Conservation (phyloP, 73 alveolate genomes). For the Blepharisma japonicum region DNA sequence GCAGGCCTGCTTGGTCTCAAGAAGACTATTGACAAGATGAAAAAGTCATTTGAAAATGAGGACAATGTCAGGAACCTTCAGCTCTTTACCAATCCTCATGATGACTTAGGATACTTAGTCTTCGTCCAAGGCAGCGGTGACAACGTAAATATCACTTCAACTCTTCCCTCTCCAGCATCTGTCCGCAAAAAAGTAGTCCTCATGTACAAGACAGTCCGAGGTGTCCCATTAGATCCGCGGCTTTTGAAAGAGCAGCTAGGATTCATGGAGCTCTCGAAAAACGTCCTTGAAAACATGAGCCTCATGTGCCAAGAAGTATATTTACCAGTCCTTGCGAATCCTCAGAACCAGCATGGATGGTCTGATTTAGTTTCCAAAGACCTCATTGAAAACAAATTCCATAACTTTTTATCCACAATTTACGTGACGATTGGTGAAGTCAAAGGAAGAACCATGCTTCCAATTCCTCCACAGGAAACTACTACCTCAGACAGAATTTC, state of each 20-base stretch:
- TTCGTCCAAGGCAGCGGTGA: conserved; percentile 4
- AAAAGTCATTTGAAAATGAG: conserved; percentile 13
- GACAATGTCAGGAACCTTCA: conserved; percentile 18
- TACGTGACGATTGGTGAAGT: conserved; percentile 99
- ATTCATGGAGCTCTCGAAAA: conserved; percentile 34
- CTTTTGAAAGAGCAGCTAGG: not conserved
- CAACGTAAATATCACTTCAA: not conserved
- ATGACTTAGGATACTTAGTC: conserved; percentile 16
- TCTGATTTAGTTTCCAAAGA: conserved; percentile 99
- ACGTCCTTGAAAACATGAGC: conserved; percentile 25
- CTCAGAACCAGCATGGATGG: conserved; percentile 98
- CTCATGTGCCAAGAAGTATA: conserved; percentile 43
- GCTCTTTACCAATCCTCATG: not conserved
- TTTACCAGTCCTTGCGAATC: conserved; percentile 91
- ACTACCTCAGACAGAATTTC: conserved; percentile 90
- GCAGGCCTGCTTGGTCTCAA: conserved; percentile 12
- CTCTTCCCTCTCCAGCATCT: not conserved
- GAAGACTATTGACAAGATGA: not conserved
- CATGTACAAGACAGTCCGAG: conserved; percentile 18
- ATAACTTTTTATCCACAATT: conserved; percentile 96
- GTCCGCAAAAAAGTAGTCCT: conserved; percentile 4
- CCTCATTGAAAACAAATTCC: conserved; percentile 91
- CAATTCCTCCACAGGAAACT: conserved; percentile 75
- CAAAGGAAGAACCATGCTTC: conserved; percentile 98
- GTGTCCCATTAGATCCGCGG: not conserved